phyloP scores from a whole-genome alignment of 805 yeast species.

The Nakazawaea wickerhamii region DNA sequence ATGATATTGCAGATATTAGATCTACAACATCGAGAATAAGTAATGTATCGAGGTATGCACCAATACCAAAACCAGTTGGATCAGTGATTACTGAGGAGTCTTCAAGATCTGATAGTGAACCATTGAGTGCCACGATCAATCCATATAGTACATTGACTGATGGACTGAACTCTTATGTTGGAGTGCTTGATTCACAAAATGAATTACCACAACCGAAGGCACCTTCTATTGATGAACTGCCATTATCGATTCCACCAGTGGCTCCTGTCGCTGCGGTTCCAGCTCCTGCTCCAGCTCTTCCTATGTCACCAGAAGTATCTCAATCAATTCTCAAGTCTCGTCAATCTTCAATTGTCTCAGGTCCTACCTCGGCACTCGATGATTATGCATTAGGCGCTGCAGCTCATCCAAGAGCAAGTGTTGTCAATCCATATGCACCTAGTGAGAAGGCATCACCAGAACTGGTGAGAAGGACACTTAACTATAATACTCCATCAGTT shows the following conservation, averaged over 20 bases:
- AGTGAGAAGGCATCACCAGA: neutral
- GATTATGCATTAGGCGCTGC: too few relatives aligned
- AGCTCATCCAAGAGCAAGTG: neutral
- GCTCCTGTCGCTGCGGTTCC: too few relatives aligned
- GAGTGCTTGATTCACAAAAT: too few relatives aligned
- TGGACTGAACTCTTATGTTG: too few relatives aligned
- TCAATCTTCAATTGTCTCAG: neutral
- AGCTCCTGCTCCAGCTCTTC: too few relatives aligned
- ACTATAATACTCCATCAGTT: neutral
- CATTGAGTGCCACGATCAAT: neutral
- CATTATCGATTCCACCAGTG: too few relatives aligned
- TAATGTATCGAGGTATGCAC: conserved; percentile 10
- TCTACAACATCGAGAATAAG: conserved; percentile 5
- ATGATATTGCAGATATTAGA: conserved; percentile 7
- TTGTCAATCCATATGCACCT: neutral
- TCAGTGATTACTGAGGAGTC: neutral
- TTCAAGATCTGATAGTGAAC: neutral
- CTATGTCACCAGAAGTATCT: too few relatives aligned
- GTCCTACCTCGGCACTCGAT: neutral
- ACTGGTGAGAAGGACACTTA: neutral
- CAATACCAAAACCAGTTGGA: neutral
- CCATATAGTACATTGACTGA: too few relatives aligned
- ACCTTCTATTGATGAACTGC: too few relatives aligned
- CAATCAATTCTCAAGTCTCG: neutral
- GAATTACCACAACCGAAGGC: too few relatives aligned